Conservation (phyloP, 2,329 filamentous ascomycete species). For the Fonsecaea pedrosoi region DNA sequence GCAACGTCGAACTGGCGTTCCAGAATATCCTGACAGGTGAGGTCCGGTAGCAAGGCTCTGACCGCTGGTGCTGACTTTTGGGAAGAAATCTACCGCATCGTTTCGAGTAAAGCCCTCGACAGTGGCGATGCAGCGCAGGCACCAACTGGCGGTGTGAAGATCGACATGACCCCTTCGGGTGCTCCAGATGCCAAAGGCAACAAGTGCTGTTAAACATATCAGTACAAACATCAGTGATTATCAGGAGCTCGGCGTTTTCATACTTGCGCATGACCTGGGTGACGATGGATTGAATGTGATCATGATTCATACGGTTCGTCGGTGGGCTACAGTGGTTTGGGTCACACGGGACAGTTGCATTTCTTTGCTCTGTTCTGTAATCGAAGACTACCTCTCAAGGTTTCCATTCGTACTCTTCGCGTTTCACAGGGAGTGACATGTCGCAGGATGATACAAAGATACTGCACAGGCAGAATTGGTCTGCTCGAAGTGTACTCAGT, state of each 20-base stretch:
- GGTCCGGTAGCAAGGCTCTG: slow-evolving; percentile 42
- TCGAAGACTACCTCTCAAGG: background rate
- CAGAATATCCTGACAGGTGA: slow-evolving; percentile 98
- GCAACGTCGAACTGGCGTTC: slow-evolving; percentile 98
- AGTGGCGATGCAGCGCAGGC: slow-evolving; percentile 82
- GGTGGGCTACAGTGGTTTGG: slow-evolving; percentile 19
- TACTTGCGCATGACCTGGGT: slow-evolving; percentile 22
- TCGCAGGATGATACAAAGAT: slow-evolving; percentile 1
- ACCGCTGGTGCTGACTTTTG: slow-evolving; percentile 18
- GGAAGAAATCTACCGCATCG: slow-evolving; percentile 94
- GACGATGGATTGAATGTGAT: slow-evolving; percentile 32
- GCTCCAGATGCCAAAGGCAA: slow-evolving; percentile 80
- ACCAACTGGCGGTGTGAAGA: slow-evolving; percentile 77
- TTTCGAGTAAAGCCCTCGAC: slow-evolving; percentile 96
- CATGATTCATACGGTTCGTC: slow-evolving; percentile 28
- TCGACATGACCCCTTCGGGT: slow-evolving; percentile 84
- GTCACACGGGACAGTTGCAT: slow-evolving; percentile 2
- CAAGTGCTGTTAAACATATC: slow-evolving; percentile 71
- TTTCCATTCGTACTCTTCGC: slow-evolving; percentile 1
- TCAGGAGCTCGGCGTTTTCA: slow-evolving; percentile 32
- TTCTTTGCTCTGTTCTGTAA: slow-evolving; percentile 10
- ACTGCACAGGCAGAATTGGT: background rate
- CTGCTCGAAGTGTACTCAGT: background rate
- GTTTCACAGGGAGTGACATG: slow-evolving; percentile 14
- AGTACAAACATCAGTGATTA: background rate